Evolutionary conservation across 352 stramenopile species (phyloP).

Genomic region (Hyaloperonospora brassicae): DNA sequence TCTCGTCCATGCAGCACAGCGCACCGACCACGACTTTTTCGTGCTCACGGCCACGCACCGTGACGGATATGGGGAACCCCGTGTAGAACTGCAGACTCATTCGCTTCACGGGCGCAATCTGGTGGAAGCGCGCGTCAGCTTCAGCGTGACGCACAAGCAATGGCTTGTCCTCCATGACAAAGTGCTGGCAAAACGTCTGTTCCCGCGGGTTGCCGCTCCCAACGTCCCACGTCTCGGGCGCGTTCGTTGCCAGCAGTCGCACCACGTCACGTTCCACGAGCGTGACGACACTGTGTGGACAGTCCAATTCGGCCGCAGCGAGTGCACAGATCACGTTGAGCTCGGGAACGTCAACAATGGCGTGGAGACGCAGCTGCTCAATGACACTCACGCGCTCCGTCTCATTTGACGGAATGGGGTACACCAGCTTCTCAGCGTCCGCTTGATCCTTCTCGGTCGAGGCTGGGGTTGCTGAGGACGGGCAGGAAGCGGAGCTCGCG

Average conservation of each 20-base stretch:
- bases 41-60: constrained; percentile 3
- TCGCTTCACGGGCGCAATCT: constrained; percentile 22
- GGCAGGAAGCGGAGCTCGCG: neutral
- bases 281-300: constrained; percentile 24
- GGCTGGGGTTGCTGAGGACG: neutral
- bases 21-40: constrained; percentile 20
- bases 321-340: constrained; percentile 33
- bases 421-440: constrained; percentile 5
- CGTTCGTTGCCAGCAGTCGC: constrained; percentile 32
- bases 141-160: constrained; percentile 46
- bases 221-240: constrained; percentile 17
- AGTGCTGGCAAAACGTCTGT: constrained; percentile 42
- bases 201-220: constrained; percentile 20
- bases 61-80: constrained; percentile 32
- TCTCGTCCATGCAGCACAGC: constrained; percentile 21
- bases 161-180: constrained; percentile 38
- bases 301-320: constrained; percentile 36
- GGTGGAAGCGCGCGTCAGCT: constrained; percentile 43
- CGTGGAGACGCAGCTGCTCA: constrained; percentile 20
- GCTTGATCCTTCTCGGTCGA: constrained; percentile 18
- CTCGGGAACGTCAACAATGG: constrained; percentile 20
- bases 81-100: constrained; percentile 42
- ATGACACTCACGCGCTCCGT: constrained; percentile 27
- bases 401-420: constrained; percentile 34
- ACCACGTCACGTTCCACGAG: constrained; percentile 30